phyloP scores from a whole-genome alignment of 2,329 filamentous ascomycete genomes.

The Aquanectria penicillioides region DNA sequence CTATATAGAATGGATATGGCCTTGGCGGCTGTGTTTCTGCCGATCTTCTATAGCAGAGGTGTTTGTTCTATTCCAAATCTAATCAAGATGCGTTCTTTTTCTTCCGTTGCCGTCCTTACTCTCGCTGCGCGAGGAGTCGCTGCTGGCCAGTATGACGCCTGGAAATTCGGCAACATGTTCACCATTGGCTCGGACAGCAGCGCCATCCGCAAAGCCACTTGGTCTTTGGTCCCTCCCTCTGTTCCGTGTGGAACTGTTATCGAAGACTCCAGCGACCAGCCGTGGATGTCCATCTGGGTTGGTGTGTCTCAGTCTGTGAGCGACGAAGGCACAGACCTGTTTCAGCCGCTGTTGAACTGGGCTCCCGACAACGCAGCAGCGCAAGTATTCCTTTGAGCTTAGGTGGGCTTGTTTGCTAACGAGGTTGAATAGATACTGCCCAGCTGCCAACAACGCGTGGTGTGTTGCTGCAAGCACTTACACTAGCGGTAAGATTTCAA shows the following conservation, averaged over 20 bases:
- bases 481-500: background rate
- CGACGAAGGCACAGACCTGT: constrained; percentile 13
- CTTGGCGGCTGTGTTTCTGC: background rate
- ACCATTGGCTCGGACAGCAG: constrained; percentile 8
- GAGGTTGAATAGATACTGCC: background rate
- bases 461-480: constrained; percentile 6
- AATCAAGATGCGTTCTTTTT: background rate
- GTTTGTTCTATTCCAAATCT: background rate
- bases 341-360: constrained; percentile 21
- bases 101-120: background rate
- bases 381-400: background rate
- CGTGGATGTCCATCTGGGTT: constrained; percentile 23
- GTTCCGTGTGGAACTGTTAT: constrained; percentile 16
- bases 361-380: constrained; percentile 15
- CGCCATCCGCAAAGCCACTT: constrained; percentile 21
- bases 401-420: background rate
- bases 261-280: constrained; percentile 9
- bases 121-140: constrained; percentile 18
- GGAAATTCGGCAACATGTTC: constrained; percentile 21
- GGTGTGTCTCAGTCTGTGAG: constrained; percentile 13
- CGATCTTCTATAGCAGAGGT: background rate
- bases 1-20: background rate
- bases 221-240: constrained; percentile 11
- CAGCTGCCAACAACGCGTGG: background rate
- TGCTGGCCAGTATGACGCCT: constrained; percentile 17